Conservation (phyloP, 441 rosid genomes). For the Eutrema salsugineum region DNA sequence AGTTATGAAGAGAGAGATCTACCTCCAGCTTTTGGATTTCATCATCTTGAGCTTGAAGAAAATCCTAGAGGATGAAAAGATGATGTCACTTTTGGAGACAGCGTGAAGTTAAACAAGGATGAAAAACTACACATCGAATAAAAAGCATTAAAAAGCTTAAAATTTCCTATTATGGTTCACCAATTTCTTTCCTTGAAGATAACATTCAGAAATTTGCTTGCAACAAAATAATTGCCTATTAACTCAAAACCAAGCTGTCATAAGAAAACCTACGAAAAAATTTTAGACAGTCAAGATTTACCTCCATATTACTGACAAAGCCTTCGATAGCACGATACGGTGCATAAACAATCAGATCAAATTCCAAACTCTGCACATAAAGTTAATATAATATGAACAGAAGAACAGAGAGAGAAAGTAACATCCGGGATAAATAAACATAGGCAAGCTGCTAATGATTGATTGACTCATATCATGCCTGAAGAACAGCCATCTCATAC, state of each 20-base stretch:
- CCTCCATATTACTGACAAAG: conserved; percentile 76
- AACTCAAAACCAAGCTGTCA: not conserved
- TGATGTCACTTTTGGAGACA: conserved; percentile 10
- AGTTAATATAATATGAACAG: conserved; percentile 13
- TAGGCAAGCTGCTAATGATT: not conserved
- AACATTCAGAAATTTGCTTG: conserved; percentile 1
- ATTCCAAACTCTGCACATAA: conserved; percentile 76
- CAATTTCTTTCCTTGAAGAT: not conserved
- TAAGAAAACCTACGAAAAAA: not conserved
- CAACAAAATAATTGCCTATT: not conserved
- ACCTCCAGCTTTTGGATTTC: conserved; percentile 66
- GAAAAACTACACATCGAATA: not conserved
- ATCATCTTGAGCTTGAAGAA: conserved; percentile 49
- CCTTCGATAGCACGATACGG: conserved; percentile 94
- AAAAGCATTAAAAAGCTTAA: not conserved
- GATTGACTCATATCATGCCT: conserved; percentile 57
- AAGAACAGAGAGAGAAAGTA: conserved; percentile 5
- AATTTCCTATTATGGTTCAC: not conserved
- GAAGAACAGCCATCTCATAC: conserved; percentile 93
- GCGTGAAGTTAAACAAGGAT: not conserved
- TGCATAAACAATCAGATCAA: conserved; percentile 91
- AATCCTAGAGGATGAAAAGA: conserved; percentile 45
- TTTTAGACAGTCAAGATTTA: conserved; percentile 24
- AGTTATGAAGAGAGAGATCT: conserved; percentile 13
- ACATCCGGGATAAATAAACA: not conserved